These are phyloP conservation scores for Talaromyces funiculosus DNA, from an alignment of 2,329 filamentous ascomycete genomes.

Conservation along the genomic window DNA sequence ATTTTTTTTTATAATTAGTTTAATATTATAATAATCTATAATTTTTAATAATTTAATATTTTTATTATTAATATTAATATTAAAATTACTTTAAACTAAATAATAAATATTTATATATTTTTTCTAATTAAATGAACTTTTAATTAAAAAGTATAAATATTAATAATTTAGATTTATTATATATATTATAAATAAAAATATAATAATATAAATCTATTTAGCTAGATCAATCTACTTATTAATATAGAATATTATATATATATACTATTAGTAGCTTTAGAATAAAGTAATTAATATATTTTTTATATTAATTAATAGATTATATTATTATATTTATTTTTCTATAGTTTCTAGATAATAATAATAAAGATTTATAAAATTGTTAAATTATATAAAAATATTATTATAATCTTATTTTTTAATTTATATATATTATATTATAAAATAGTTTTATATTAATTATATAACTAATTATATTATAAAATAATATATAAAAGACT, in stretches of 20 bases:
- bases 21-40: neutral
- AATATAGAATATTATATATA: no score
- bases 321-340: neutral
- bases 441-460: no score
- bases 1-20: neutral
- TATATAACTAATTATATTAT: neutral
- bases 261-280: neutral
- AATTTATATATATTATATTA: no score
- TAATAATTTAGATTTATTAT: neutral
- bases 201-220: neutral
- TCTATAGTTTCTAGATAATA: neutral
- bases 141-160: neutral
- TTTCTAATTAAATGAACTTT: neutral
- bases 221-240: no score
- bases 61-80: slow-evolving; percentile 1
- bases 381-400: neutral
- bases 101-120: slow-evolving; percentile 18
- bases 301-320: neutral
- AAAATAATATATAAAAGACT: neutral
- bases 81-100: slow-evolving; percentile 13
- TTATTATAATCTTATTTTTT: neutral
- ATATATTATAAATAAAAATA: neutral
- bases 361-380: neutral
- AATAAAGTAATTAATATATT: neutral
- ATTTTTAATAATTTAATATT: neutral